Conservation (phyloP, 345 rosid genomes). For the Psidium guajava region DNA sequence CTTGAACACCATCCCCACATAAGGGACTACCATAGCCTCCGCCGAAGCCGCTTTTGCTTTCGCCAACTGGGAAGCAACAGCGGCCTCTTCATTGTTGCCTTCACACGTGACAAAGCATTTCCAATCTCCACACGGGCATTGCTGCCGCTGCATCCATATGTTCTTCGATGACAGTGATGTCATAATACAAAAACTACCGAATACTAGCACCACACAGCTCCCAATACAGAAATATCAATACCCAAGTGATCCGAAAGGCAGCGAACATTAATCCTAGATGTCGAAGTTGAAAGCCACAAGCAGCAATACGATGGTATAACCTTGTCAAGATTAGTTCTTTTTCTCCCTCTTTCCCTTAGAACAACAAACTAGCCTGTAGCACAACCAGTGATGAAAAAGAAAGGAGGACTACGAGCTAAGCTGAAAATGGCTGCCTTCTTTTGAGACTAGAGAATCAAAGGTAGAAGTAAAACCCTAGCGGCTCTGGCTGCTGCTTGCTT, state of each 20-base stretch:
- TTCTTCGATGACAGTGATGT: constrained; percentile 6
- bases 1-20: constrained; percentile 77
- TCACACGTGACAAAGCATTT: constrained; percentile 64
- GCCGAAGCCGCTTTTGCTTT: constrained; percentile 31
- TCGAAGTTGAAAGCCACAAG: neutral
- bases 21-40: constrained; percentile 46
- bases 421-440: neutral
- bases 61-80: constrained; percentile 25
- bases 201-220: neutral
- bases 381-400: neutral
- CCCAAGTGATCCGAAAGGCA: neutral
- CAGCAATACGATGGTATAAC: neutral
- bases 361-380: neutral
- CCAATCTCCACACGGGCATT: constrained; percentile 97
- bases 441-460: neutral
- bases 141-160: constrained; percentile 84
- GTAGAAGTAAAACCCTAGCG: neutral
- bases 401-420: neutral
- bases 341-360: neutral
- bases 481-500: neutral
- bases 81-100: constrained; percentile 42
- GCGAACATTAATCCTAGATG: neutral
- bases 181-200: neutral
- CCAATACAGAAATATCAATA: neutral
- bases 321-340: neutral